Conservation (phyloP, 1,139 yeast species). For the Yamadazyma triangularis region DNA sequence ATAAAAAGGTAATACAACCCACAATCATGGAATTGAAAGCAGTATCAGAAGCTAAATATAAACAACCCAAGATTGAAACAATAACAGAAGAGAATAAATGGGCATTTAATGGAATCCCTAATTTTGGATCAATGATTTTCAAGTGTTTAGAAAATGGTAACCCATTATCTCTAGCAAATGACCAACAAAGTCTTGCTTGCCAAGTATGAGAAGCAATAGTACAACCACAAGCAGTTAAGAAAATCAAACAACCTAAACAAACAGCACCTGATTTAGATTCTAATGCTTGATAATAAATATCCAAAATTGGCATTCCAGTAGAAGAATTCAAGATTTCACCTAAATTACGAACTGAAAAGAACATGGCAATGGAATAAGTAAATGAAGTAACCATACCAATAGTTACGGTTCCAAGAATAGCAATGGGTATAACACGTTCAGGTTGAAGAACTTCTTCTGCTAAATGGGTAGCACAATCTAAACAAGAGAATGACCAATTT, state of each 20-base stretch:
- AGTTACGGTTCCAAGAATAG: slow-evolving; percentile 39
- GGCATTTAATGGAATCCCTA: slow-evolving; percentile 43
- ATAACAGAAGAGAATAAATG: slow-evolving; percentile 37
- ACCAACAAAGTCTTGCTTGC: slow-evolving; percentile 71
- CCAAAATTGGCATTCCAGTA: slow-evolving; percentile 41
- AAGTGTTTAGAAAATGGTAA: slow-evolving; percentile 41
- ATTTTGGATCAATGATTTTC: slow-evolving; percentile 37
- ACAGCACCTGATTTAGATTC: slow-evolving; percentile 34
- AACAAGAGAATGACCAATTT: slow-evolving; percentile 41
- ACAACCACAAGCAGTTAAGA: slow-evolving; percentile 38
- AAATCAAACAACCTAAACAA: slow-evolving; percentile 29
- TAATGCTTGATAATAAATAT: slow-evolving; percentile 37
- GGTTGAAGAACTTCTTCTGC: slow-evolving; percentile 39
- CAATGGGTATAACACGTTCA: slow-evolving; percentile 37
- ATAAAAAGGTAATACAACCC: slow-evolving; percentile 42
- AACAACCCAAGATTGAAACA: slow-evolving; percentile 38
- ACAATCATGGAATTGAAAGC: slow-evolving; percentile 45
- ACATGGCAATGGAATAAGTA: slow-evolving; percentile 39
- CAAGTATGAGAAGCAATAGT: slow-evolving; percentile 41
- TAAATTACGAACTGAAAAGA: slow-evolving; percentile 34
- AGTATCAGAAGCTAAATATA: slow-evolving; percentile 38
- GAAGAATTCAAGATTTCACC: slow-evolving; percentile 21
- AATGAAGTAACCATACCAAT: slow-evolving; percentile 39
- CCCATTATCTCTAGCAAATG: slow-evolving; percentile 68
- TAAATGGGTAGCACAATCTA: slow-evolving; percentile 41